A percentile compares a stretch with the other conserved stretches of the same genome.
Evolutionary conservation across 768 basidiomycete genomes (phyloP).

Genomic region (Phaeotremella skinneri): DNA sequence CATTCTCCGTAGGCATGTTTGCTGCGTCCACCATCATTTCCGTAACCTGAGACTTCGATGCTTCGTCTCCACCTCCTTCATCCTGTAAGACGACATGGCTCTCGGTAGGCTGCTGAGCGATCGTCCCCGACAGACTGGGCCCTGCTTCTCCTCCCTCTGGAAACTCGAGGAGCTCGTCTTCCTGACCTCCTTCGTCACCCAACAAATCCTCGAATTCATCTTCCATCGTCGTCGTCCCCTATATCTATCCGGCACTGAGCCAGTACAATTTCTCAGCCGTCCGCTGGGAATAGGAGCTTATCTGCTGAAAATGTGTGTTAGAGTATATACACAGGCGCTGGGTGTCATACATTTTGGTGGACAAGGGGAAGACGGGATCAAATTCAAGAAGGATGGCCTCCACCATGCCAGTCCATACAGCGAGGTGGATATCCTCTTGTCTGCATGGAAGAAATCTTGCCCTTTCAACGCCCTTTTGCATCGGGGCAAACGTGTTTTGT

Average conservation of each 20-base stretch:
- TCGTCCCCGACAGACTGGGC: slow-evolving; percentile 10
- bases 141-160: background rate
- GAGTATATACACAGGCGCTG: too few species aligned
- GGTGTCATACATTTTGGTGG: too few species aligned
- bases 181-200: slow-evolving; percentile 4
- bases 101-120: background rate
- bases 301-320: too few species aligned
- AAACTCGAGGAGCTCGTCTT: slow-evolving; percentile 7
- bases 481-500: background rate
- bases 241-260: background rate
- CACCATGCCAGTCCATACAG: background rate
- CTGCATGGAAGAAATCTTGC: too few species aligned
- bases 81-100: background rate
- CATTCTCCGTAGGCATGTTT: slow-evolving; percentile 21
- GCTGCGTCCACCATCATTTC: background rate
- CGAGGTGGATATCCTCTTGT: background rate
- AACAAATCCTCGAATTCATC: slow-evolving; percentile 27
- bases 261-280: too few species aligned
- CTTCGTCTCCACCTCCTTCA: slow-evolving; percentile 5
- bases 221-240: slow-evolving; percentile 15
- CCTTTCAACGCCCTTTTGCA: too few species aligned
- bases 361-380: too few species aligned
- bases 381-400: background rate
- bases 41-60: background rate
- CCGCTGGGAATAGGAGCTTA: too few species aligned